phyloP scores from a whole-genome alignment of 805 yeast species.

The Candida mattraensis region DNA sequence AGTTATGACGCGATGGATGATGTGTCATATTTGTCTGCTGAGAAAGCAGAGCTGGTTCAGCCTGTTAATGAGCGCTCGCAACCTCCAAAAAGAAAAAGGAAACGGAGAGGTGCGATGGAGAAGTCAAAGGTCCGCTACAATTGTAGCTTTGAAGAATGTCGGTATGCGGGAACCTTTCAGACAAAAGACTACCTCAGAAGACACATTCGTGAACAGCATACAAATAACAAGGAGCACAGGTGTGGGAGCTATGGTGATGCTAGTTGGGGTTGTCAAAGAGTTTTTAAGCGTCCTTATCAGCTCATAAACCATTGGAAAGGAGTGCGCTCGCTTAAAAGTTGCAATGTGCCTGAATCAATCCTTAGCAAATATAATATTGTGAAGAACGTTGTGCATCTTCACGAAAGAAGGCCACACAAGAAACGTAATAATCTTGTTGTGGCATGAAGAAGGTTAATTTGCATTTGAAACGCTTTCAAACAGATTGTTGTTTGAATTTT shows the following conservation, averaged over 20 bases:
- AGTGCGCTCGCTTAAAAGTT: slow-evolving; percentile 23
- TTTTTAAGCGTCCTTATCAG: slow-evolving; percentile 30
- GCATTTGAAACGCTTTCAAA: no score
- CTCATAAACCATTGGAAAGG: slow-evolving; percentile 31
- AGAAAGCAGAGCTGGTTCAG: no score
- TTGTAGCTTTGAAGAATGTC: slow-evolving; percentile 19
- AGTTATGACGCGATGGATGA: background rate
- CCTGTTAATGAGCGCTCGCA: no score
- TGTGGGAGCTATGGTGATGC: slow-evolving; percentile 22
- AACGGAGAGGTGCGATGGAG: no score
- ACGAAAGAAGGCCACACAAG: no score
- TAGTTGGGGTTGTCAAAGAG: slow-evolving; percentile 29
- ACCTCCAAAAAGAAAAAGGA: no score
- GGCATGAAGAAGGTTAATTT: no score
- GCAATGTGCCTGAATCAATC: slow-evolving; percentile 22
- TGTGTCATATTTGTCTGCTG: no score
- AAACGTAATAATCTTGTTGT: no score
- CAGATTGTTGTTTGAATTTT: no score
- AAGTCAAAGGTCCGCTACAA: slow-evolving; percentile 7
- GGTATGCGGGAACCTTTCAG: slow-evolving; percentile 30
- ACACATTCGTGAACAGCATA: slow-evolving; percentile 33
- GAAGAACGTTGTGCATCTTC: background rate
- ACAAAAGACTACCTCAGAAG: slow-evolving; percentile 30
- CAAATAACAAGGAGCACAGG: slow-evolving; percentile 21
- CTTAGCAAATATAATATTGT: slow-evolving; percentile 1